Evolutionary conservation across 2,329 filamentous ascomycete genomes (phyloP), one percentile per base, ranked within the genome.

Genomic region (Colletotrichum sp.): DNA sequence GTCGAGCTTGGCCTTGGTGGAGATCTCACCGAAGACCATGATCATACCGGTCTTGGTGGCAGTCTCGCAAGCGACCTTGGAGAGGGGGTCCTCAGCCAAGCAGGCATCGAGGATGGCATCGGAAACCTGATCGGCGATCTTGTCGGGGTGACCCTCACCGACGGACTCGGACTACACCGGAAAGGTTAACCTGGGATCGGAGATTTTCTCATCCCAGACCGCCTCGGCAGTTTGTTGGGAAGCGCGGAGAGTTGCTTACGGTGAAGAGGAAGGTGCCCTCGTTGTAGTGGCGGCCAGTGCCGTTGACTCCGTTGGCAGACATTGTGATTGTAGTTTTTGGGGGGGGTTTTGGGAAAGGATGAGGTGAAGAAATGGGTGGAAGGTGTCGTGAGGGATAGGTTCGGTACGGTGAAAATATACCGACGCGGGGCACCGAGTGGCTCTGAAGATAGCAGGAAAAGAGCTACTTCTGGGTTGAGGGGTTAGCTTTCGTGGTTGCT

Each of bases 21-120:
- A 98, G 88, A 99, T 99, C 88, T 99, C 97, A 88, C 96, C 96
- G 79, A 98, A 98, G 86, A 98, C 94, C 97, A 99, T 99, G 88
- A 99, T 92, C 97, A 99, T 95, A 88, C 97, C 97, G 81, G 97
- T 99, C 95, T 99, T 99, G 90, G 97, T 98, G 83, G 97, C 97
- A 81, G 96, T 98, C 92, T 99, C 97, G 89, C 97, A 99, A 86
- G 97, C 97, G 82, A 99, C 94, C 92, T 99, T 99, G 91, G 97
- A 99, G 85, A 98, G 93, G 80, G 96, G 96, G 87, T 99, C 97
- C 88, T 97, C 94, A 78, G 91, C 90, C 84, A 99, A 91, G 90
- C 97, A 99, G 89, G 97, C 97, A 91, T 99, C 97, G 90, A 99
- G 96, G 84, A 99, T 92, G 83, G 97, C 96, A 90, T 99, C 97